A percentile compares a stretch with the other conserved stretches of the same genome.
phyloP scores from a whole-genome alignment of 1,139 yeast species.

The Wickerhamomyces sp. region DNA sequence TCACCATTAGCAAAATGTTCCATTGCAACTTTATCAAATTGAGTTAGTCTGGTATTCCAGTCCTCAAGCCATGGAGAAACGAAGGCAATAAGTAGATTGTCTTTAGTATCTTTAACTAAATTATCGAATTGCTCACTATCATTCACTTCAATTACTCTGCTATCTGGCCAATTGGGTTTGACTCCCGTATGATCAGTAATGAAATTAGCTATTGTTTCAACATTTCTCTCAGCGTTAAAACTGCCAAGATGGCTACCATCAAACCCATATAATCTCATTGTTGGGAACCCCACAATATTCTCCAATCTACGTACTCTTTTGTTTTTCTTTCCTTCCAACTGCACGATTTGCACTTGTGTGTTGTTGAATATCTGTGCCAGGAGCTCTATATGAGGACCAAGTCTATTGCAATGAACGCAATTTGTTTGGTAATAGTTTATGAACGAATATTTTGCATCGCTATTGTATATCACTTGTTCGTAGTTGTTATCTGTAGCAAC shows the following conservation, averaged over 20 bases:
- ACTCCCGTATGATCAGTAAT: conserved; percentile 19
- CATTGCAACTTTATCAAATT: conserved; percentile 15
- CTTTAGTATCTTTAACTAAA: conserved; percentile 2
- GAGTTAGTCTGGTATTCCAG: conserved; percentile 17
- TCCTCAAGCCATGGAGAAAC: conserved; percentile 21
- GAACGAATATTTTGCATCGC: conserved; percentile 20
- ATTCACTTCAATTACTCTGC: conserved; percentile 4
- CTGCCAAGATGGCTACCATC: conserved; percentile 21
- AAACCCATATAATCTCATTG: conserved; percentile 21
- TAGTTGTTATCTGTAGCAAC: conserved; percentile 21
- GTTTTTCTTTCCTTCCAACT: conserved; percentile 19
- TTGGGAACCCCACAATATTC: conserved; percentile 22
- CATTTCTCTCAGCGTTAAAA: conserved; percentile 13
- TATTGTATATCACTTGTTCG: conserved; percentile 13
- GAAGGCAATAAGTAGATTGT: conserved; percentile 12
- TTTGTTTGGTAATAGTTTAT: conserved; percentile 19
- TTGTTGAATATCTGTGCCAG: conserved; percentile 18
- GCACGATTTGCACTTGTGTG: conserved; percentile 21
- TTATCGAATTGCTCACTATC: conserved; percentile 4
- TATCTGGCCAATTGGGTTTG: conserved; percentile 16
- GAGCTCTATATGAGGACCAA: conserved; percentile 21
- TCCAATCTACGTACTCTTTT: conserved; percentile 16
- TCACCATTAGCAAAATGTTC: conserved; percentile 6
- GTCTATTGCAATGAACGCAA: conserved; percentile 18
- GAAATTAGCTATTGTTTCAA: conserved; percentile 19